Conservation (phyloP, 1,284 basidiomycete genomes). For the Meripilus lineatus region DNA sequence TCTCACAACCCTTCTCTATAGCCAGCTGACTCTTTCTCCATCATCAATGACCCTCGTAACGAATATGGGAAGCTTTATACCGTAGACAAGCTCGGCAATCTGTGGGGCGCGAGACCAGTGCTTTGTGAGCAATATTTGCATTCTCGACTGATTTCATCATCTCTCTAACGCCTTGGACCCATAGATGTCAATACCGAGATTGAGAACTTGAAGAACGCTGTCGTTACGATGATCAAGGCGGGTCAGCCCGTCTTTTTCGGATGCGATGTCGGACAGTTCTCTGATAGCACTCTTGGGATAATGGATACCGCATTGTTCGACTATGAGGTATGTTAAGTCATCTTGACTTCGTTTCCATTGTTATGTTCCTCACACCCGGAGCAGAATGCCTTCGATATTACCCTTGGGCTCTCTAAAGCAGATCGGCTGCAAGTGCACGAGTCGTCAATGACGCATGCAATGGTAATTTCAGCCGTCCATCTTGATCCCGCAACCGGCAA, state of each 20-base stretch:
- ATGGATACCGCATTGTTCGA: slow-evolving; percentile 86
- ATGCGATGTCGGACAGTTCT: slow-evolving; percentile 84
- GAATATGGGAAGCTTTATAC: slow-evolving; percentile 83
- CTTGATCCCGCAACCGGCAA: slow-evolving; percentile 66
- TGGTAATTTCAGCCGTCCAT: slow-evolving; percentile 93
- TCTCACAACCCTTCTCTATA: no score
- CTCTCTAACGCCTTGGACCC: no score
- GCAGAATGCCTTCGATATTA: slow-evolving; percentile 54
- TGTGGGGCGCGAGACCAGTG: slow-evolving; percentile 83
- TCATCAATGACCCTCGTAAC: slow-evolving; percentile 95
- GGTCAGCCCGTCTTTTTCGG: slow-evolving; percentile 94
- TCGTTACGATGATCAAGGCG: slow-evolving; percentile 84
- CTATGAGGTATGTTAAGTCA: no score
- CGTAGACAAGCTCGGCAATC: slow-evolving; percentile 88
- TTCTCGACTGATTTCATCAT: slow-evolving; percentile 5
- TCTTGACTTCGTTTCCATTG: slow-evolving; percentile 19
- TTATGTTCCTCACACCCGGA: neutral
- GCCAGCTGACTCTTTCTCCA: slow-evolving; percentile 75
- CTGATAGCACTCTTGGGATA: slow-evolving; percentile 65
- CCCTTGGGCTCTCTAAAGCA: slow-evolving; percentile 69
- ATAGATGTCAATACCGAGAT: slow-evolving; percentile 89
- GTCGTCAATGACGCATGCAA: slow-evolving; percentile 88
- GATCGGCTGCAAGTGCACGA: slow-evolving; percentile 81
- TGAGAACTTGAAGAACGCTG: slow-evolving; percentile 74
- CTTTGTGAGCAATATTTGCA: slow-evolving; percentile 57